Evolutionary conservation across 192 early-diverging fungal genomes (phyloP), one percentile per base, ranked within the genome.

Genomic region (Backusella macrospora): DNA sequence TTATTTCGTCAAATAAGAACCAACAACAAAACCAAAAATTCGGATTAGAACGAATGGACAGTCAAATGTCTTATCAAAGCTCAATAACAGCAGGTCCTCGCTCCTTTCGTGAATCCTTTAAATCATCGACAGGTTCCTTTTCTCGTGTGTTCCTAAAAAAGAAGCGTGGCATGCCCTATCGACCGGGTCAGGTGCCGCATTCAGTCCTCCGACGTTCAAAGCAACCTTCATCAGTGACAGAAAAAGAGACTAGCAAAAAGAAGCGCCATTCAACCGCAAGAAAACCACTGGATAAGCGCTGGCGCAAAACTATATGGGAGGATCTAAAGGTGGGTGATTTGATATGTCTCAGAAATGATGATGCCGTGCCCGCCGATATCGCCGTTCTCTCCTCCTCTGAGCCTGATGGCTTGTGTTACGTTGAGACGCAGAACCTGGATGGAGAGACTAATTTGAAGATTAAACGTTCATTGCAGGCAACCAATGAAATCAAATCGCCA

Each of bases 371-470:
- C 6, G 89, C 90, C 16, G 92, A 93, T 74, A 76, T 93, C 3
- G 62, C 91, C 15, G 86, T 93, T 44, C 66, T 93, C 8, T 82
- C 89, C 7, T 86, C 90, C 1, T 86, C 85, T 43, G 91, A 92
- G 71, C 87, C 84, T 9, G 91, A 93, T 67, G 81, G 77, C 1
- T 63, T 88, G 6, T 92, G 90, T 73, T 94, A 90, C 71, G 78
- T 92, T 1, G 93, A 94, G 74, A 94, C 93, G 0, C 92, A 89
- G 68, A 93, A 94, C 71, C 70, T 94, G 55, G 93, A 94, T 78
- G 93, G 93, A 29, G 93, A 94, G 78, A 93, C 92, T 12, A 94
- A 94, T 78, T 67, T 94, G 0, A 94, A 94, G 70, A 87, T 94
- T 52, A 85, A 87, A 42, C 77, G 85, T 8, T 86, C 86, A 18